Evolutionary conservation across 1,284 basidiomycete species (phyloP), one percentile per base, ranked within the genome.

Genomic region (Ustilago crameri): DNA sequence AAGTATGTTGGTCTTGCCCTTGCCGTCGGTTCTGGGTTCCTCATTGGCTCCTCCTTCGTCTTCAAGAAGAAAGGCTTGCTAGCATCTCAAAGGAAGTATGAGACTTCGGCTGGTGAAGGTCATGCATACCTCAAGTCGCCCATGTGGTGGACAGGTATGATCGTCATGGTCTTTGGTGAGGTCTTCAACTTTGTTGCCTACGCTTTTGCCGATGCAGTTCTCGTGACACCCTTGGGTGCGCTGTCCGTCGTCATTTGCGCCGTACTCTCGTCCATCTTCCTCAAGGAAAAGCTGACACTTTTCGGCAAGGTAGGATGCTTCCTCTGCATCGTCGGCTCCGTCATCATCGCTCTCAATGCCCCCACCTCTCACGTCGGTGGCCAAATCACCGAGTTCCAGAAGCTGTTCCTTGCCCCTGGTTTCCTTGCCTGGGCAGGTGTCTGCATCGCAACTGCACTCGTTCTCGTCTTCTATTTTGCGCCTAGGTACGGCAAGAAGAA

Each of bases 221-320:
- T 94, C 51, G 92, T 93, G 88, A 95, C 93, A n/a, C 95, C 95
- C 1, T 88, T 98, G 76, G 95, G 95, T 44, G 94, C 95, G 3
- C 88, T 98, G 55, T 95, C 93, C 17, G 96, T 98, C 73, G 95
- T 98, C 77, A 88, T 98, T 71, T 95, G 91, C 77, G 95, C 95
- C 35, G 91, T 96, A 26, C 86, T 98, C 20, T 95, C 94, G 10
- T 93, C 93, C 43, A 87, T 96, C 78, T 91, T 98, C 85, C 89
- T 98, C 77, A 91, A 95, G 51, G 96, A 98, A 84, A 91, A 88
- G 69, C 88, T 98, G 51, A 77, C 79, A 7, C 45, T 76, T 23
- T 82, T 82, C 47, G 74, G 76, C 47, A 80, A 75, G 67, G 74
- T 85, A 30, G 95, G 95, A 24, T 97, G 95, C 84, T 88, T 87